Base-by-base conservation (phyloP, 1,139 yeast genomes). In the Pichia norvegensis region DNA sequence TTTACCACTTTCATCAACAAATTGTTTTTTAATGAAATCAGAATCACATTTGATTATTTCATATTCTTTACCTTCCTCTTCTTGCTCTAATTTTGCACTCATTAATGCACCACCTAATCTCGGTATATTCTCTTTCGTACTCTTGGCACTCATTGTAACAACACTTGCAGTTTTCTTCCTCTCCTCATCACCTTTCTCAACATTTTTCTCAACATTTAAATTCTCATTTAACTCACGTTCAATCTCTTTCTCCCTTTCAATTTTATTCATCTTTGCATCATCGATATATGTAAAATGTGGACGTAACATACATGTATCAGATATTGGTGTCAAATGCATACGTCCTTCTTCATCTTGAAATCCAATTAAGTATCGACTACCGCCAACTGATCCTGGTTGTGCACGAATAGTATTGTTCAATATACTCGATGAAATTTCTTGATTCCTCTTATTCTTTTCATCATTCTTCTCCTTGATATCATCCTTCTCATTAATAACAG, bases 251-350 rank as follows among this genome's bases (percentile, higher is more conserved):
- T 66, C 45, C 45, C 47, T 56, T 48, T 62, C 64, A 38, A 61
- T 59, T 50, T 68, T 70, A 60, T 62, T 65, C 53, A 58, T 62
- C 52, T 66, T 68, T 49, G 59, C 53, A 45, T 65, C 64, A 59
- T 85, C 95, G 44, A 88, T 78, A 60, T 88, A 85, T 53, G 74
- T 76, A 67, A 92, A 87, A 51, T 77, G 76, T 1, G 97, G 94
- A 57, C 96, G 73, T 52, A 92, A 63, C 63, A 90, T 97, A 0
- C 84, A 78, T 0, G 85, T 77, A 22, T 80, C 73, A 42, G 78
- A 75, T 2, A 88, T 70, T 0, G 94, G 87, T 1, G 78, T 66
- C 51, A 90, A 63, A 42, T 85, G 80, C 16, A 88, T 61, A 54
- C 74, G 78, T 1, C 76, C 76, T 41, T 74, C 67, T 40, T 66